These are phyloP conservation scores for Protomyces pachydermus DNA, from an alignment of 1,139 yeast genomes.

Conservation along the genomic window DNA sequence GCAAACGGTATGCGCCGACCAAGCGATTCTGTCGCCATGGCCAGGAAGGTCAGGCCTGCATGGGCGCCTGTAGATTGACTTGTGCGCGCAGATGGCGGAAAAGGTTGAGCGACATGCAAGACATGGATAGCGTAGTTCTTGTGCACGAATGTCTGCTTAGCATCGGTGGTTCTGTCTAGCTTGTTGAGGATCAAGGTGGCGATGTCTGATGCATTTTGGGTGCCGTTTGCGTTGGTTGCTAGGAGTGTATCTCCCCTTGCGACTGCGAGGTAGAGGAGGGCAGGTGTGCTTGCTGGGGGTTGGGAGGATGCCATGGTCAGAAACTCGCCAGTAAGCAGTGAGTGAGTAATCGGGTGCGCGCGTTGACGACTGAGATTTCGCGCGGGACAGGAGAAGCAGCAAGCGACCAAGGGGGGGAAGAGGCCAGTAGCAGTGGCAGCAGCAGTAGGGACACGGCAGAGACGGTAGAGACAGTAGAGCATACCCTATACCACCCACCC, in stretches of 20 bases:
- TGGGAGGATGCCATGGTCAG: not conserved
- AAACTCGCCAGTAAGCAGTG: no score
- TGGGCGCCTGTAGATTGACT: conserved; percentile 30
- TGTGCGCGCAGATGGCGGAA: conserved; percentile 28
- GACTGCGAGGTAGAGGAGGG: conserved; percentile 9
- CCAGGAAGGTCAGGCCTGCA: conserved; percentile 38
- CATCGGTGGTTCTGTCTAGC: conserved; percentile 5
- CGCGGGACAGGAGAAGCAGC: no score
- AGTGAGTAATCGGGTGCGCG: no score
- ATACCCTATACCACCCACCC: no score
- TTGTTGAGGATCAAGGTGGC: conserved; percentile 18
- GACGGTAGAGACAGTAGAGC: no score
- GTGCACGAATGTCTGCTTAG: conserved; percentile 37
- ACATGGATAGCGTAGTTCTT: conserved; percentile 40
- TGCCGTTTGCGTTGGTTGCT: conserved; percentile 19
- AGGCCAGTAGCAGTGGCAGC: no score
- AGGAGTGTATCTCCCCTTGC: conserved; percentile 21
- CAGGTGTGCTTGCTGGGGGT: not conserved
- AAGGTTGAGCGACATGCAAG: conserved; percentile 35
- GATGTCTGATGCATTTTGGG: conserved; percentile 13
- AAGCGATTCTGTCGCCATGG: conserved; percentile 36
- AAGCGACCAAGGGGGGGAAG: no score
- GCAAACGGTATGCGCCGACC: conserved; percentile 40
- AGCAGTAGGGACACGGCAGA: no score
- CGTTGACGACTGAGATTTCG: no score